Evolutionary conservation across 164 flowering plant genomes (phyloP), one percentile per base, ranked within the genome.

Genomic region (Liriodendron chinense): DNA sequence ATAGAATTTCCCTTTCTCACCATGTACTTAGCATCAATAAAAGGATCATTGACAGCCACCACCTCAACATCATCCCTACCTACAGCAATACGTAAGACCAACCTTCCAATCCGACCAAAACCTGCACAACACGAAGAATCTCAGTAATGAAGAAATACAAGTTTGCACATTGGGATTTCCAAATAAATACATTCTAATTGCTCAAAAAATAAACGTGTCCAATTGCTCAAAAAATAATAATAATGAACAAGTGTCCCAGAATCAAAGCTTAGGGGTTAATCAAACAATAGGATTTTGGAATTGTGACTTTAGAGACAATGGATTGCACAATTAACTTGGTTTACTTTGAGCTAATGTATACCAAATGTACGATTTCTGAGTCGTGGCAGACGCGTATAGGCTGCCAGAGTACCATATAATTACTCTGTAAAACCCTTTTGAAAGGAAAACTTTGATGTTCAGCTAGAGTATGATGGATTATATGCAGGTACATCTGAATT

Each of bases 31-130:
- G 93, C 89, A 88, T 94, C 97, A 80, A 96, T 84, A 74, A 94
- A 96, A 66, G 98, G 99, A 79, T 96, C 99, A 76, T 96, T 96
- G 71, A 96, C 92, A 7, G 97, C 98, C 16, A 96, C 97, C 70
- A 96, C 97, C 24, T 92, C 97, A 72, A 96, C 82, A 77, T 94
- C 98, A 87, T 94, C 93, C 82, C 98, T 89, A 65, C 76, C 78
- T 43, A 85, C 80, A 63, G 99, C 98, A 25, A 94, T 76, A 69
- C 98, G 88, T 28, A 96, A 83, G 62, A 94, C 97, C 84, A 96
- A 76, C 79, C 99, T 87, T 73, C 99, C 99, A 82, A 96, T 96
- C 62, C 99, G 91, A 61, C 99, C 99, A 92, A 96, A 96, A 78
- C 99, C 99, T 96, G 85, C 80, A 72, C 49, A 4, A 26, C 21